Percentiles rank a stretch among this genome's conserved stretches.
Conservation (phyloP, 768 basidiomycete species). For the Amanita thiersii region DNA sequence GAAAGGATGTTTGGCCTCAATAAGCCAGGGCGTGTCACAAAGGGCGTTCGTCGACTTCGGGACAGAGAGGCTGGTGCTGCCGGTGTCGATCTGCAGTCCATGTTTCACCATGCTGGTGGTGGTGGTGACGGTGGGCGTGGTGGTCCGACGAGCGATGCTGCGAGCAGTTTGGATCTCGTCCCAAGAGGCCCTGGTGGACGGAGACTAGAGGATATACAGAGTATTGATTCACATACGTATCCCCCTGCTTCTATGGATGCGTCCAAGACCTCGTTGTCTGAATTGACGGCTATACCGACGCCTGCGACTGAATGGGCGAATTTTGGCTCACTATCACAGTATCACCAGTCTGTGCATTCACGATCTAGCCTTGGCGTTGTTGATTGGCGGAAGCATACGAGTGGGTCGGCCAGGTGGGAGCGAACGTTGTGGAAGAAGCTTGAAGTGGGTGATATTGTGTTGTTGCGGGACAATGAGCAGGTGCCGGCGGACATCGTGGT, state of each 20-base stretch:
- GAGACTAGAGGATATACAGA: constrained; percentile 60
- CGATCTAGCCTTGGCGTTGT: constrained; percentile 62
- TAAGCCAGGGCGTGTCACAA: constrained; percentile 67
- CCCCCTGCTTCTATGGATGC: constrained; percentile 38
- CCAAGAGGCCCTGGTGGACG: constrained; percentile 37
- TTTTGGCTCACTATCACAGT: constrained; percentile 36
- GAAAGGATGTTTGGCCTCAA: constrained; percentile 68
- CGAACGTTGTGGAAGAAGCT: constrained; percentile 98
- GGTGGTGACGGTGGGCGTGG: constrained; percentile 32
- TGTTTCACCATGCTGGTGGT: constrained; percentile 16
- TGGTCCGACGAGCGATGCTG: constrained; percentile 28
- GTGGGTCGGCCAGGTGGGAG: constrained; percentile 82
- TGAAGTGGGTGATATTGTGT: constrained; percentile 92
- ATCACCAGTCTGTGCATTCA: constrained; percentile 51
- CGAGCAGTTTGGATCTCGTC: constrained; percentile 32
- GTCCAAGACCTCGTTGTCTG: constrained; percentile 29
- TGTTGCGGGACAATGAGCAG: constrained; percentile 90
- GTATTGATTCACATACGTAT: constrained; percentile 58
- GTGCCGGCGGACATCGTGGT: constrained; percentile 95
- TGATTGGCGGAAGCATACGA: constrained; percentile 64
- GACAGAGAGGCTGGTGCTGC: constrained; percentile 65
- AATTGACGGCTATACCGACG: constrained; percentile 15
- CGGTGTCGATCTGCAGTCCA: constrained; percentile 51
- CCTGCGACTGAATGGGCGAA: constrained; percentile 22
- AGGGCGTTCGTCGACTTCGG: constrained; percentile 78